These are phyloP conservation scores for Kwoniella pini DNA, from an alignment of 768 basidiomycete genomes.

Conservation along the genomic window DNA sequence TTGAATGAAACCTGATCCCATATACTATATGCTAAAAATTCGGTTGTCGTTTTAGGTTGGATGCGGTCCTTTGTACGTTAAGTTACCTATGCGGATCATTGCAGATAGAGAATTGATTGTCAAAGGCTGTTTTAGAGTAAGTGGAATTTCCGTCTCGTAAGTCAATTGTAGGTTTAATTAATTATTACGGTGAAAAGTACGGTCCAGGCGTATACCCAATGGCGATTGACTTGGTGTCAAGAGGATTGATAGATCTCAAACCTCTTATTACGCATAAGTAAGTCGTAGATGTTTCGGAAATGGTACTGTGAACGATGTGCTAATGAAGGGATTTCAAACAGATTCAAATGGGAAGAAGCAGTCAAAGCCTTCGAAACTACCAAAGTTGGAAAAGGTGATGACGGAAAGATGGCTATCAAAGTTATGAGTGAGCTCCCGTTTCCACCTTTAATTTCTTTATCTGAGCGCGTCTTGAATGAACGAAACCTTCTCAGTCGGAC, in stretches of 20 bases:
- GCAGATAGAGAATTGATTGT: conserved; percentile 15
- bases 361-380: conserved; percentile 78
- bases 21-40: background rate
- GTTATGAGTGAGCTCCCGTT: conserved; percentile 11
- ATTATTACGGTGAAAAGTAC: no score
- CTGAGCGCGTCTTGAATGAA: no score
- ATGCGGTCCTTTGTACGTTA: conserved; percentile 13
- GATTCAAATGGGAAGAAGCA: conserved; percentile 72
- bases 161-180: no score
- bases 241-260: conserved; percentile 80
- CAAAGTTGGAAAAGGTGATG: conserved; percentile 71
- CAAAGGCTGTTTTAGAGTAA: conserved; percentile 21
- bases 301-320: background rate
- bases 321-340: conserved; percentile 52
- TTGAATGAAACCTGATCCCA: no score
- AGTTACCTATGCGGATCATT: conserved; percentile 17
- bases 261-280: conserved; percentile 75
- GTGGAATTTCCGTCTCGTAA: background rate
- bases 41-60: conserved; percentile 1
- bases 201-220: conserved; percentile 57
- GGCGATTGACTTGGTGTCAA: conserved; percentile 79
- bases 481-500: background rate
- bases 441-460: no score
- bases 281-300: conserved; percentile 53
- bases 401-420: conserved; percentile 63